Percentiles rank a stretch among this genome's conserved stretches.
phyloP scores from a whole-genome alignment of 192 early-diverging fungal genomes.

The Podila epicladia region DNA sequence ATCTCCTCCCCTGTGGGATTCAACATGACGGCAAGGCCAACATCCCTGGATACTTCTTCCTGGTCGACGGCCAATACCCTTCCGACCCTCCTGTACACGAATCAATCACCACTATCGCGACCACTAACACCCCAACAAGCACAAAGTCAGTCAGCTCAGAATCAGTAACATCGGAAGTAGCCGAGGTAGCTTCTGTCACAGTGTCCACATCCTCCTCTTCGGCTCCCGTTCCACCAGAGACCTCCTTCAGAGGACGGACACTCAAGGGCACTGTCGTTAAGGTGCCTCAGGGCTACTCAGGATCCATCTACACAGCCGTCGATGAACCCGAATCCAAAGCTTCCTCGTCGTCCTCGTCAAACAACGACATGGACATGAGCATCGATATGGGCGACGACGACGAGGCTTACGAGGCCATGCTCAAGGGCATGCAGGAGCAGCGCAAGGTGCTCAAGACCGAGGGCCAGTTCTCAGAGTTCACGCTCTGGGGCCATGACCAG shows the following conservation, averaged over 20 bases:
- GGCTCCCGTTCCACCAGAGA: slow-evolving; percentile 9
- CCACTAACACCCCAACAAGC: background rate
- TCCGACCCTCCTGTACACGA: background rate
- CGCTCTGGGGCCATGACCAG: slow-evolving; percentile 46
- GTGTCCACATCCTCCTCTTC: background rate
- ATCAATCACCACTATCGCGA: background rate
- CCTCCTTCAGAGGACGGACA: slow-evolving; percentile 40
- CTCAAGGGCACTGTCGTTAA: slow-evolving; percentile 33
- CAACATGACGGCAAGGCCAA: slow-evolving; percentile 47
- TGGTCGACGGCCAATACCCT: slow-evolving; percentile 39
- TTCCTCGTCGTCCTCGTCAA: no score
- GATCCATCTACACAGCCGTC: slow-evolving; percentile 25
- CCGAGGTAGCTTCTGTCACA: background rate
- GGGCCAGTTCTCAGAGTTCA: slow-evolving; percentile 35
- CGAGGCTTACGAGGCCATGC: slow-evolving; percentile 39
- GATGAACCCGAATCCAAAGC: background rate
- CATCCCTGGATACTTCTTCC: slow-evolving; percentile 37
- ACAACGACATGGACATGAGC: slow-evolving; percentile 7
- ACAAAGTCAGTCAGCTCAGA: background rate
- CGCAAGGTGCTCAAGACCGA: slow-evolving; percentile 22
- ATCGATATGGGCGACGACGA: slow-evolving; percentile 15
- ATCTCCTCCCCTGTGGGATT: slow-evolving; percentile 46
- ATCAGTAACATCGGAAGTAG: background rate
- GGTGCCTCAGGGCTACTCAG: slow-evolving; percentile 27
- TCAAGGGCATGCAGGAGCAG: slow-evolving; percentile 41